Percentiles rank a stretch among this genome's conserved stretches.
Conservation (phyloP, 78 protist genomes). For the Pigoraptor vietnamica region DNA sequence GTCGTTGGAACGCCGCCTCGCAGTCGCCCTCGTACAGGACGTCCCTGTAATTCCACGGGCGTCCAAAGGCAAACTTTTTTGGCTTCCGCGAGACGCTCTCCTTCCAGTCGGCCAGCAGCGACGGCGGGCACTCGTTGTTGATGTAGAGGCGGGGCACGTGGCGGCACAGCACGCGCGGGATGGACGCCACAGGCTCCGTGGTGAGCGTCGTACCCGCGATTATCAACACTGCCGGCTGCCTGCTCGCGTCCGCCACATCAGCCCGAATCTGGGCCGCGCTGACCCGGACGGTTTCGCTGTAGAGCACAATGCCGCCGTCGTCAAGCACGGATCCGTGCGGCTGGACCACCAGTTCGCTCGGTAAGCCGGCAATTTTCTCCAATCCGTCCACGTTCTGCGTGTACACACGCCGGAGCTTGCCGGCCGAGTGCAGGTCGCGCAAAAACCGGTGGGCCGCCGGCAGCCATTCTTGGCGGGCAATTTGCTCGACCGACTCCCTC, state of each 20-base stretch:
- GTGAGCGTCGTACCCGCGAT: background rate
- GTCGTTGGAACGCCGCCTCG: background rate
- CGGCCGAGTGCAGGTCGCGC: background rate
- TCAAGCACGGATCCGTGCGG: background rate
- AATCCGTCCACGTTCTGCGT: background rate
- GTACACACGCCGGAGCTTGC: background rate
- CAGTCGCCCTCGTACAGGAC: background rate
- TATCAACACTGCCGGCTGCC: background rate
- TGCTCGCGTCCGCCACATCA: background rate
- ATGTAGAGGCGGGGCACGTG: background rate
- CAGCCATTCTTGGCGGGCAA: background rate
- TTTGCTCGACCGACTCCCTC: background rate
- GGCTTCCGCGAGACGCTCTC: background rate
- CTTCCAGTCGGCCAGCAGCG: background rate
- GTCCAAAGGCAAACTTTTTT: background rate
- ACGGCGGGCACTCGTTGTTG: background rate
- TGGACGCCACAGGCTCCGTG: background rate
- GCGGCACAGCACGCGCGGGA: background rate
- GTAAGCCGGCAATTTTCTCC: background rate
- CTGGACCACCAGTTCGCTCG: background rate
- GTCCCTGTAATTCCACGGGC: background rate
- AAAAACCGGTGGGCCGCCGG: background rate
- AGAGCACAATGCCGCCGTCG: background rate
- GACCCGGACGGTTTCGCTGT: background rate
- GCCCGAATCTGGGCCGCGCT: background rate